A percentile compares a stretch with the other conserved stretches of the same genome.
Evolutionary conservation across 352 stramenopile species (phyloP).

Genomic region (Phytophthora fragariaefolia): DNA sequence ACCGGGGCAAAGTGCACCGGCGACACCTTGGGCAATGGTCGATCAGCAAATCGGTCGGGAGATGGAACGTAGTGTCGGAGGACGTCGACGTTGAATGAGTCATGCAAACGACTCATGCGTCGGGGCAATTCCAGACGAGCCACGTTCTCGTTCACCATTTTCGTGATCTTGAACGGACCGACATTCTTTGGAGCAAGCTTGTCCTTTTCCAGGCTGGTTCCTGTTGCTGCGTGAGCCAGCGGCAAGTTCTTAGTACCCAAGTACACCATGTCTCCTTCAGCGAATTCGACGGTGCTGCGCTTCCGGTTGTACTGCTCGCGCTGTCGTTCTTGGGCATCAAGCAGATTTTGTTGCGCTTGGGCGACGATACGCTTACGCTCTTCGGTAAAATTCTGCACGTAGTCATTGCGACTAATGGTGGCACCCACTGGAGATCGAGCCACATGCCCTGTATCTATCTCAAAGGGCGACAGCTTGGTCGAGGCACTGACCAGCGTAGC

Average conservation of each 20-base stretch:
- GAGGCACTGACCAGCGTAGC: conserved; percentile 11
- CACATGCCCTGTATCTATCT: conserved; percentile 15
- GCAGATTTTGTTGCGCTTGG: not conserved
- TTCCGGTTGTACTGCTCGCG: not conserved
- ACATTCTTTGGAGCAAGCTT: conserved; percentile 3
- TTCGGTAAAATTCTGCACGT: not conserved
- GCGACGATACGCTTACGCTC: not conserved
- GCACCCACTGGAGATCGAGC: conserved; percentile 2
- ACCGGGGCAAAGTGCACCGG: not conserved
- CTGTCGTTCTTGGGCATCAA: conserved; percentile 6
- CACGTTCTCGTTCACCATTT: not conserved
- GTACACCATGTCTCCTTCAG: not conserved
- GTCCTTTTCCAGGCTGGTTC: conserved; percentile 10
- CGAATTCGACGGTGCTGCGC: not conserved
- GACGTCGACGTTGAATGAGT: conserved; percentile 11
- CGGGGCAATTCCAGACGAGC: not conserved
- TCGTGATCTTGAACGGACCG: conserved; percentile 11
- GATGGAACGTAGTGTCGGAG: conserved; percentile 1
- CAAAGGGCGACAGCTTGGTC: conserved; percentile 15
- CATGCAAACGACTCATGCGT: not conserved
- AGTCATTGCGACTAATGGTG: conserved; percentile 3
- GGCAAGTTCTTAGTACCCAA: conserved; percentile 2
- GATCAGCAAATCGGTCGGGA: not conserved
- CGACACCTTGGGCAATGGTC: conserved; percentile 6
- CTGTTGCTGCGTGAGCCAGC: not conserved